These are phyloP conservation scores for Chamaecrista fasciculata DNA, from an alignment of 306 rosid species.

Conservation along the genomic window DNA sequence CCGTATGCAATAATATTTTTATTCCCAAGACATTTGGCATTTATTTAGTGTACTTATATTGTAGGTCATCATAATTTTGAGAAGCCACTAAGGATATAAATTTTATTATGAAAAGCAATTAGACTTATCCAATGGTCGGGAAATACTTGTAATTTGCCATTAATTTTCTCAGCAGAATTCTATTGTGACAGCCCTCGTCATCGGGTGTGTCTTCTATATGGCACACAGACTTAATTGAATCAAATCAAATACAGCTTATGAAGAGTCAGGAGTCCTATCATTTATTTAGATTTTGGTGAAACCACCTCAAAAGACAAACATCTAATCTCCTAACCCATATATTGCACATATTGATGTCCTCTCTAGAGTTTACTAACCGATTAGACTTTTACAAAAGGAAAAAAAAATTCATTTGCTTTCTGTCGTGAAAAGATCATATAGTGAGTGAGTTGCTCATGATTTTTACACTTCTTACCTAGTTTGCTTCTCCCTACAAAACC, in stretches of 20 bases:
- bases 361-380: slow-evolving; percentile 19
- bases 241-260: background rate
- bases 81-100: slow-evolving; percentile 7
- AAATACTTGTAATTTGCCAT: slow-evolving; percentile 7
- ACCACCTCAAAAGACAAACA: background rate
- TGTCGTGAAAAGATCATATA: background rate
- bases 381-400: slow-evolving; percentile 12
- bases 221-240: slow-evolving; percentile 4
- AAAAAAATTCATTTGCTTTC: slow-evolving; percentile 2
- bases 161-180: slow-evolving; percentile 3
- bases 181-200: background rate
- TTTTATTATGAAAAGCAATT: background rate
- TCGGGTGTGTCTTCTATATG: slow-evolving; percentile 5
- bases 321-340: slow-evolving; percentile 22
- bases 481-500: slow-evolving; percentile 2
- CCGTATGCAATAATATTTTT: background rate
- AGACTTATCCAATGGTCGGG: slow-evolving; percentile 6
- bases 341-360: slow-evolving; percentile 1
- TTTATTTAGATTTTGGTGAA: background rate
- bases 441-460: background rate
- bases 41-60: background rate
- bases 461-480: background rate
- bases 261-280: background rate
- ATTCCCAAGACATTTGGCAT: slow-evolving; percentile 23
- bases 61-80: background rate